Conservation (phyloP, 2,329 filamentous ascomycete genomes). For the Penicillium sp. region DNA sequence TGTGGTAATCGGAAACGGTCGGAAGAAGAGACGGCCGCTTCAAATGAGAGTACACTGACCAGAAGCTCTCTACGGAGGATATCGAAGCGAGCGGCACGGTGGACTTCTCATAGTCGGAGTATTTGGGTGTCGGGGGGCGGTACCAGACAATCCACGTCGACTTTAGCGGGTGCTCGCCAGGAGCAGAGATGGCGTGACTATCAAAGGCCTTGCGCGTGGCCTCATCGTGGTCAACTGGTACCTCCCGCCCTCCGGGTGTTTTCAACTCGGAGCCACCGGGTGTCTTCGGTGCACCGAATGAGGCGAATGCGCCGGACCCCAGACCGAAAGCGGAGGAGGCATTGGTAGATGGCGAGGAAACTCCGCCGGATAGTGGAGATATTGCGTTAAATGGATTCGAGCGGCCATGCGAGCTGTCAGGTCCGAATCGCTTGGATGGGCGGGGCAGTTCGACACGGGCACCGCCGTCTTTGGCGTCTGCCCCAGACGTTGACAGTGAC, state of each 20-base stretch:
- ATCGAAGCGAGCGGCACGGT: constrained; percentile 82
- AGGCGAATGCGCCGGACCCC: constrained; percentile 92
- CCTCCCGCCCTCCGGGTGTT: constrained; percentile 57
- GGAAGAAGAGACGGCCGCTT: constrained; percentile 85
- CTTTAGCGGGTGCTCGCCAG: constrained; percentile 63
- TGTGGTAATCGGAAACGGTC: constrained; percentile 93
- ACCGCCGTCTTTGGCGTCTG: constrained; percentile 51
- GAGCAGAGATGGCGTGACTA: constrained; percentile 32
- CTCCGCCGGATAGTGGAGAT: constrained; percentile 65
- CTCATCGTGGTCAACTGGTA: constrained; percentile 45
- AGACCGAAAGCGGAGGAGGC: constrained; percentile 90
- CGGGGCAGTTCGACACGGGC: constrained; percentile 60
- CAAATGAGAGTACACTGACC: constrained; percentile 81
- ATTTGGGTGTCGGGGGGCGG: constrained; percentile 92
- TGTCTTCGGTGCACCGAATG: constrained; percentile 91
- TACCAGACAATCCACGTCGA: constrained; percentile 97
- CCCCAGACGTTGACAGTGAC: constrained; percentile 74
- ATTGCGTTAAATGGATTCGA: constrained; percentile 76
- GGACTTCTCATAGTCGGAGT: constrained; percentile 97
- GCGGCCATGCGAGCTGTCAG: constrained; percentile 69
- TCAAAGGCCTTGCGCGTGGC: constrained; percentile 43
- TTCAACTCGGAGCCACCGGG: constrained; percentile 76
- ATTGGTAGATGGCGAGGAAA: constrained; percentile 72
- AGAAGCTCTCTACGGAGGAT: constrained; percentile 84
- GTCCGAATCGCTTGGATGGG: constrained; percentile 72